Evolutionary conservation across 2,329 filamentous ascomycete species (phyloP), one percentile per base, ranked within the genome.

Genomic region (Clathrospora elynae): DNA sequence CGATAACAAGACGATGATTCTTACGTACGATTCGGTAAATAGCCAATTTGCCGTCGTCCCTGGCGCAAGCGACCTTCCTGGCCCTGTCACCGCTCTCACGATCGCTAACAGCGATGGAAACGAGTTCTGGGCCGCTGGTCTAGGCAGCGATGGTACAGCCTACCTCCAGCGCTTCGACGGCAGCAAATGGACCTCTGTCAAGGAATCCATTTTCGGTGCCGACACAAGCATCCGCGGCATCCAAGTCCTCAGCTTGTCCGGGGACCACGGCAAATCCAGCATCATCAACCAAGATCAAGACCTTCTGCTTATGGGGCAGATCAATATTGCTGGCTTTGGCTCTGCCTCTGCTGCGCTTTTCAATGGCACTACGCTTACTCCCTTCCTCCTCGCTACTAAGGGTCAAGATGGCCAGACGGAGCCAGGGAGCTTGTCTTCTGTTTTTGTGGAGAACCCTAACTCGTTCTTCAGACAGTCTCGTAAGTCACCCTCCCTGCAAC

Each of bases 91-190:
- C 25, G 83, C 86, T 3, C 75, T 99, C 39, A 82, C 87, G 1
- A 78, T 86, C 9, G 91, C 86, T n/a, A 87, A 84, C 24, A 76
- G 78, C 39, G 84, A 89, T 52, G 81, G 82, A 46, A 82, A 83
- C 35, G 78, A 89, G 52, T 79, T 96, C 53, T 99, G 93, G 90
- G 83, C 88, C 34, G 81, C 88, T 14, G 95, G 95, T 28, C 84
- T 80, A 43, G 79, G 80, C 9, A 75, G 76, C 12, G 84, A 87
- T 61, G 84, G 83, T 14, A 84, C 85, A 0, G 77, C 84, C 18
- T 97, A 87, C 69, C 73, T 99, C 31, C 85, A 91, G 74, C 90
- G 91, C 64, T 95, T 87, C 61, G 83, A 95, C 61, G 87, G 87
- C 24, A 77, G 77, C 24, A 78, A 78, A 26, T 96, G 90, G 84